Conservation (phyloP, 495 filamentous ascomycete species). For the Podospora bellae-mahoneyi region DNA sequence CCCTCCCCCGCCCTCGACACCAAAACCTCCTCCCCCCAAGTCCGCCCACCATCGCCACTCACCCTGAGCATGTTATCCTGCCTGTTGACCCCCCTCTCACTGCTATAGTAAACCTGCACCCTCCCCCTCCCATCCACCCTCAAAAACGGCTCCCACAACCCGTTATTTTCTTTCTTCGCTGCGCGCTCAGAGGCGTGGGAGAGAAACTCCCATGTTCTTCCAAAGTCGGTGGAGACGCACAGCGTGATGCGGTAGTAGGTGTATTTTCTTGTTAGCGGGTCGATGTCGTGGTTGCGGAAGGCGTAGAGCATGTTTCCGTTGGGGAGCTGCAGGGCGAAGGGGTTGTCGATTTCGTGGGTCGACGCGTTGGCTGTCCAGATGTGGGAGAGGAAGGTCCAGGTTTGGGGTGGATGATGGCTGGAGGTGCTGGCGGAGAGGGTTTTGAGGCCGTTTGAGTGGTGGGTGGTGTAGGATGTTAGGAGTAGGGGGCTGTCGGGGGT, state of each 20-base stretch:
- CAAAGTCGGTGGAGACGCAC: conserved; percentile 17
- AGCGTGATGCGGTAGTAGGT: conserved; percentile 33
- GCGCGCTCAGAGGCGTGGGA: conserved; percentile 12
- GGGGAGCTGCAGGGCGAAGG: conserved; percentile 52
- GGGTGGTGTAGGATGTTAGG: not conserved
- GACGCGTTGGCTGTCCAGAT: conserved; percentile 30
- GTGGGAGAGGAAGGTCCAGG: conserved; percentile 40
- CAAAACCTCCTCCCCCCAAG: conserved; percentile 11
- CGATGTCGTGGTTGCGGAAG: conserved; percentile 57
- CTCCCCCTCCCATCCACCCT: conserved; percentile 7
- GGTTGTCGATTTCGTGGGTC: conserved; percentile 57
- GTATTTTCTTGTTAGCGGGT: conserved; percentile 34
- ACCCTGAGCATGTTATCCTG: conserved; percentile 21
- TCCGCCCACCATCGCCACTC: conserved; percentile 7
- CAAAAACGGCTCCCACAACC: conserved; percentile 25
- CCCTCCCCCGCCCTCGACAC: not conserved
- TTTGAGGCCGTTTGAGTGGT: not conserved
- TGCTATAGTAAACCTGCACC: conserved; percentile 20
- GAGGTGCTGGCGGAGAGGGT: conserved; percentile 4
- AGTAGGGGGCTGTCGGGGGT: not conserved
- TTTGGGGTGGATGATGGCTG: conserved; percentile 36
- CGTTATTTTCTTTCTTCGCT: not conserved
- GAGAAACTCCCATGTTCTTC: conserved; percentile 6
- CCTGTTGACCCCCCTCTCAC: conserved; percentile 6
- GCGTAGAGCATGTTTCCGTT: conserved; percentile 51